Evolutionary conservation across 2,329 filamentous ascomycete species (phyloP).

Genomic region (Talaromyces sp.): DNA sequence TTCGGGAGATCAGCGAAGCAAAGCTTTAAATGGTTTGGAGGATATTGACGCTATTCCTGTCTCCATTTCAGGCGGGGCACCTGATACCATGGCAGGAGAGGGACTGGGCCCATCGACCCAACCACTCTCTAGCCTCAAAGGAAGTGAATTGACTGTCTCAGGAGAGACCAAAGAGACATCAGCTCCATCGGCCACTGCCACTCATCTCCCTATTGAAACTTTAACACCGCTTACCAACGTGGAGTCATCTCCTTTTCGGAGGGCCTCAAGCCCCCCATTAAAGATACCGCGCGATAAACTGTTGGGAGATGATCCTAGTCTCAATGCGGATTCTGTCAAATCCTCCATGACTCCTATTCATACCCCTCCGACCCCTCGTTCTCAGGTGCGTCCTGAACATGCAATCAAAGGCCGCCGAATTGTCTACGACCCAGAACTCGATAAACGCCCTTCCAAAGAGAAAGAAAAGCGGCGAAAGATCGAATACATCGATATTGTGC

Average conservation of each 20-base stretch:
- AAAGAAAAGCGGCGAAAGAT: conserved; percentile 57
- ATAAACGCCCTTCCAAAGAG: conserved; percentile 60
- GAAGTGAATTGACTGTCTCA: conserved; percentile 72
- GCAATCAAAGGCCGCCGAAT: conserved; percentile 61
- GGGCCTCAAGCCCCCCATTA: conserved; percentile 56
- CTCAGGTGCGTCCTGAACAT: conserved; percentile 54
- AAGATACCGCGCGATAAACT: conserved; percentile 41
- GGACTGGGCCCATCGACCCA: conserved; percentile 18
- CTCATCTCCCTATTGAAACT: conserved; percentile 57
- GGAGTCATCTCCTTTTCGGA: conserved; percentile 65
- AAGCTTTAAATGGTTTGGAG: conserved; percentile 38
- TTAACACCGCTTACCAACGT: conserved; percentile 68
- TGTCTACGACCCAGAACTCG: conserved; percentile 65
- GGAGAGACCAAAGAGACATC: conserved; percentile 58
- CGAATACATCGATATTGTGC: conserved; percentile 56
- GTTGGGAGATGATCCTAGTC: too few species aligned
- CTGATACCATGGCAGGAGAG: conserved; percentile 14
- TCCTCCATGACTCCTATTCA: conserved; percentile 44
- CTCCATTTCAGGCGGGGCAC: conserved; percentile 17
- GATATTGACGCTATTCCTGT: conserved; percentile 7
- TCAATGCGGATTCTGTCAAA: conserved; percentile 33
- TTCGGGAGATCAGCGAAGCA: conserved; percentile 62
- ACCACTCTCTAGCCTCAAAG: conserved; percentile 53
- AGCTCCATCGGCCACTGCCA: conserved; percentile 58
- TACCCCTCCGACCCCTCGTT: conserved; percentile 50